phyloP scores from a whole-genome alignment of 2,329 filamentous ascomycete genomes.

The Fusarium nygamai region DNA sequence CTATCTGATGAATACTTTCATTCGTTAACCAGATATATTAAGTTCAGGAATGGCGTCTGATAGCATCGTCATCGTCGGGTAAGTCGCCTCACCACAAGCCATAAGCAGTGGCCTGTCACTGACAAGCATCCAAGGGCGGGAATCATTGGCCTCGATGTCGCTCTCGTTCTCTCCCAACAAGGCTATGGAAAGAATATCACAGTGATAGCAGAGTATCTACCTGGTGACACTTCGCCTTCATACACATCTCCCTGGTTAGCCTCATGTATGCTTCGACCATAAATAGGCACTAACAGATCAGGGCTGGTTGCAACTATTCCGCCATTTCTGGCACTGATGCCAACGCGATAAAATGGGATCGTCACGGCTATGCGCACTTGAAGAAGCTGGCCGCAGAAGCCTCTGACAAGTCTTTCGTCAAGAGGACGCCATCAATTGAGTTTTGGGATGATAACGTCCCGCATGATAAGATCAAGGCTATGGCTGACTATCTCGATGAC shows the following conservation, averaged over 20 bases:
- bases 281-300: not conserved
- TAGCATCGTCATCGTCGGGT: not conserved
- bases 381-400: not conserved
- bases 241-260: slow-evolving; percentile 3
- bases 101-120: not conserved
- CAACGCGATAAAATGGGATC: slow-evolving; percentile 6
- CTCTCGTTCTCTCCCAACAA: not conserved
- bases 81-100: not conserved
- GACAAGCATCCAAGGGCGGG: not conserved
- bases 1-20: too few species aligned
- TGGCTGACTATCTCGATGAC: not conserved
- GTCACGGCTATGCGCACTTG: not conserved
- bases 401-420: not conserved
- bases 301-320: slow-evolving; percentile 6
- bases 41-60: not conserved
- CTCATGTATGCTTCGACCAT: too few species aligned
- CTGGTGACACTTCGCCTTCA: not conserved
- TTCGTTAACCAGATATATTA: accelerated
- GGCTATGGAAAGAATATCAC: not conserved
- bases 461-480: slow-evolving; percentile 1
- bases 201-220: not conserved
- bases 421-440: not conserved
- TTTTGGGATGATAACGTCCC: slow-evolving; percentile 4
- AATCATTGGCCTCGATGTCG: slow-evolving; percentile 2
- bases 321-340: slow-evolving; percentile 6